These are phyloP conservation scores for Coffea canephora DNA, from an alignment of 257 asterid genomes.

Conservation along the genomic window DNA sequence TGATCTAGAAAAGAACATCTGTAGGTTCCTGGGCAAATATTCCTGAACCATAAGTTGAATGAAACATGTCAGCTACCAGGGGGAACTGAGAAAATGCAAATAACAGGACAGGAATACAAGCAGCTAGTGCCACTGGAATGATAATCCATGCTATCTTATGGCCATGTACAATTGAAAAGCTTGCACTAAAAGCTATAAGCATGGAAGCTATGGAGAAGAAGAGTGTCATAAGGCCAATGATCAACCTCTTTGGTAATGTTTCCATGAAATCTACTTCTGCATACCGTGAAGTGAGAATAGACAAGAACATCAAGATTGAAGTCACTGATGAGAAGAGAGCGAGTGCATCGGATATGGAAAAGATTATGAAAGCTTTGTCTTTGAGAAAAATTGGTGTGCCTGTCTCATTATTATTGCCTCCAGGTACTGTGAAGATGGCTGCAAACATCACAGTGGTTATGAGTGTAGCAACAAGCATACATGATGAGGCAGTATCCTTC, in stretches of 20 bases:
- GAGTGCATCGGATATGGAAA: slow-evolving; percentile 21
- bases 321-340: slow-evolving; percentile 33
- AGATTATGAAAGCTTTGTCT: slow-evolving; percentile 27
- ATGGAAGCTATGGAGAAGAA: slow-evolving; percentile 35
- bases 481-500: slow-evolving; percentile 37
- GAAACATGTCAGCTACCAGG: slow-evolving; percentile 24
- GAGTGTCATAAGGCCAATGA: slow-evolving; percentile 30
- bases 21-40: slow-evolving; percentile 11
- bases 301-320: slow-evolving; percentile 36
- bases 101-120: slow-evolving; percentile 24
- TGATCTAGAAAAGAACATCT: neutral
- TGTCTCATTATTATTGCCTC: slow-evolving; percentile 27
- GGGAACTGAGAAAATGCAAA: slow-evolving; percentile 30
- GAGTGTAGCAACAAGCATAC: slow-evolving; percentile 39
- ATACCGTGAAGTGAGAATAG: slow-evolving; percentile 40
- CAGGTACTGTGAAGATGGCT: slow-evolving; percentile 34
- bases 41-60: slow-evolving; percentile 26
- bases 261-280: slow-evolving; percentile 39
- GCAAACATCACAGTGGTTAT: slow-evolving; percentile 38
- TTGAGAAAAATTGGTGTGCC: slow-evolving; percentile 27
- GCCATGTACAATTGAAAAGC: slow-evolving; percentile 28
- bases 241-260: slow-evolving; percentile 30
- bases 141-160: slow-evolving; percentile 17
- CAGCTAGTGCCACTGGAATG: slow-evolving; percentile 19
- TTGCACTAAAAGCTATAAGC: slow-evolving; percentile 35